Percentiles rank a stretch among this genome's conserved stretches.
These are phyloP conservation scores for Coemansia sp. DNA, from an alignment of 192 early-diverging fungal species.

Conservation along the genomic window DNA sequence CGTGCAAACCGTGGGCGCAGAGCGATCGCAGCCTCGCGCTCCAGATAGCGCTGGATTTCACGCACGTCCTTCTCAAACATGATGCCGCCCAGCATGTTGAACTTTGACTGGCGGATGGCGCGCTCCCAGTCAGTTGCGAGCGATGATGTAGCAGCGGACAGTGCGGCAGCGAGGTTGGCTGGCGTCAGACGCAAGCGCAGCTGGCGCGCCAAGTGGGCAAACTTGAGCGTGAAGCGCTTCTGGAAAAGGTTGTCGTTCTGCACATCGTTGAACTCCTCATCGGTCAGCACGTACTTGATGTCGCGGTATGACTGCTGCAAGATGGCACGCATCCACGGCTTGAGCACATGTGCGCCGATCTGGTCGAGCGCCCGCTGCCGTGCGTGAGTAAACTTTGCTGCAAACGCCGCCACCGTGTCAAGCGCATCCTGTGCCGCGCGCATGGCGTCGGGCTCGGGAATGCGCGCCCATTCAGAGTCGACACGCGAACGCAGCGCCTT, in stretches of 20 bases:
- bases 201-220: slow-evolving; percentile 49
- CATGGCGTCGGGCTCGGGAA: slow-evolving; percentile 4
- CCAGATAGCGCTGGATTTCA: slow-evolving; percentile 63
- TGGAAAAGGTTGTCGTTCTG: slow-evolving; percentile 78
- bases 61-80: slow-evolving; percentile 93
- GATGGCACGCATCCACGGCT: slow-evolving; percentile 73
- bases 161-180: slow-evolving; percentile 63
- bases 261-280: slow-evolving; percentile 87
- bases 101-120: slow-evolving; percentile 77
- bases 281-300: slow-evolving; percentile 83
- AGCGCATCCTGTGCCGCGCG: slow-evolving; percentile 14
- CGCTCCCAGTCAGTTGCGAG: slow-evolving; percentile 82
- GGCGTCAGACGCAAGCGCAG: slow-evolving; percentile 58
- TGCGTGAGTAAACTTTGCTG: slow-evolving; percentile 46
- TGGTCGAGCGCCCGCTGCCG: slow-evolving; percentile 70
- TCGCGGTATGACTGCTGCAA: slow-evolving; percentile 80
- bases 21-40: slow-evolving; percentile 55
- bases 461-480: slow-evolving; percentile 43
- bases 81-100: slow-evolving; percentile 89
- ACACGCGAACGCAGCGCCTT: slow-evolving; percentile 63
- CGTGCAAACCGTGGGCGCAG: slow-evolving; percentile 75
- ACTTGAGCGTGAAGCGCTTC: slow-evolving; percentile 72
- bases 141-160: slow-evolving; percentile 65
- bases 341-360: slow-evolving; percentile 71
- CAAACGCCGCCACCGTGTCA: slow-evolving; percentile 29